Base-by-base conservation (phyloP, 176 grass and related monocot species). In the Melocanna baccifera region DNA sequence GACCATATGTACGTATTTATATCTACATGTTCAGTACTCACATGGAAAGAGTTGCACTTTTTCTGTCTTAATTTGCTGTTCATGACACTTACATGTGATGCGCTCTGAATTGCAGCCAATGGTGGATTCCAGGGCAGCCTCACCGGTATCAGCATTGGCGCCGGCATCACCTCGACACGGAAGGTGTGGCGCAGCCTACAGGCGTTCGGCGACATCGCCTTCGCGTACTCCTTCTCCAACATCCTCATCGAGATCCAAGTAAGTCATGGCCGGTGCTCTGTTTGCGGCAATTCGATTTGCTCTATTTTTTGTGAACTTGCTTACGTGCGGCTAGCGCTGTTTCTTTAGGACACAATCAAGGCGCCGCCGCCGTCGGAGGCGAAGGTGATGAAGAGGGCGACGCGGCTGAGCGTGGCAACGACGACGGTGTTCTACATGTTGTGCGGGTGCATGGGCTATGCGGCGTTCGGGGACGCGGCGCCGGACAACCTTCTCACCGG, bases 381-480 rank as follows among this genome's bases (percentile, higher is more conserved):
- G 8, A 90, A 90, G 85, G 89, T 92, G 85, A 94, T 94, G 92
- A 82, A 85, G 85, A 76, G 71, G 43, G 92, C 92, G 0, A 80
- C 89, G 37, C 7, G 88, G 1, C 62, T 94, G 0, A 94, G 92
- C 78, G 82, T 89, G 1, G 39, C 36, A 2, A 86, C 86, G 2
- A 92, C 92, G 0, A 94, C 92, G 1, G 1, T 92, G 10, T 91
- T 94, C 81, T 92, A 94, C 89, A 94, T 94, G 85, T 74, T 94
- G 25, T 94, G 89, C 82, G 92, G 89, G 15, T 94, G 92, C 87
- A 92, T 94, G 92, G 92, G 92, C 0, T 94, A 94, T 85, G 92
- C 92, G 0, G 85, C 92, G 4, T 92, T 94, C 78, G 92, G 92
- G 32, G 87, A 94, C 89, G 9, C 15, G 1, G 63, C 92, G 0